Percentiles rank a stretch among this genome's conserved stretches.
These are phyloP conservation scores for Lodderomyces parapsilosis DNA, from an alignment of 1,139 yeast species.

Conservation along the genomic window DNA sequence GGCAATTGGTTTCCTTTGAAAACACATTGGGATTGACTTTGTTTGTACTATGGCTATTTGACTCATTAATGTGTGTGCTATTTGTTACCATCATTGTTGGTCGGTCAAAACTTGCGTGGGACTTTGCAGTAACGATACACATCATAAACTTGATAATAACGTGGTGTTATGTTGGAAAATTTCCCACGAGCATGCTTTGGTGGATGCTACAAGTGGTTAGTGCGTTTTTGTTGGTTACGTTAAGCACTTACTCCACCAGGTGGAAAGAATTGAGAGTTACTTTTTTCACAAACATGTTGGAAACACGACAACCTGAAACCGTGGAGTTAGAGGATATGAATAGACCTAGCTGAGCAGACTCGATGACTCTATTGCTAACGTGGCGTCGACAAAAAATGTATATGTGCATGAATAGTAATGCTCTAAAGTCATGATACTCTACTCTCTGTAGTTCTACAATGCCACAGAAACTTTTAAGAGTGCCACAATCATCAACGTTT, in stretches of 20 bases:
- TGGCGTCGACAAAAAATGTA: no score
- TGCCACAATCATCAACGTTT: no score
- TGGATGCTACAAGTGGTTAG: constrained; percentile 77
- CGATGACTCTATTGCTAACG: no score
- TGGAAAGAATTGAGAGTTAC: constrained; percentile 89
- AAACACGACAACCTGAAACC: constrained; percentile 18
- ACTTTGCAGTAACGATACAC: constrained; percentile 88
- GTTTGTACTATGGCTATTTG: constrained; percentile 74
- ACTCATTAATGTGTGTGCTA: constrained; percentile 71
- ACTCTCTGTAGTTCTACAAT: no score
- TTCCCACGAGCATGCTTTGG: constrained; percentile 78
- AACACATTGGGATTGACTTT: constrained; percentile 80
- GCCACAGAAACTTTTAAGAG: no score
- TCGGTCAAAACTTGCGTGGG: constrained; percentile 91
- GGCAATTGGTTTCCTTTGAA: constrained; percentile 72
- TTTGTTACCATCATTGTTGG: constrained; percentile 89
- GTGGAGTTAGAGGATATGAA: constrained; percentile 4
- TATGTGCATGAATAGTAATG: no score
- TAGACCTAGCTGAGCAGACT: neutral
- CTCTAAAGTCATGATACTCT: no score
- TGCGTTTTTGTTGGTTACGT: constrained; percentile 63
- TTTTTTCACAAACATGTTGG: constrained; percentile 79
- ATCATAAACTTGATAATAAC: constrained; percentile 72
- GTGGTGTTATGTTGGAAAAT: constrained; percentile 59
- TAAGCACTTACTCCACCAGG: constrained; percentile 84